These are phyloP conservation scores for Kazachstania sp. DNA, from an alignment of 1,139 yeast genomes.

Conservation along the genomic window DNA sequence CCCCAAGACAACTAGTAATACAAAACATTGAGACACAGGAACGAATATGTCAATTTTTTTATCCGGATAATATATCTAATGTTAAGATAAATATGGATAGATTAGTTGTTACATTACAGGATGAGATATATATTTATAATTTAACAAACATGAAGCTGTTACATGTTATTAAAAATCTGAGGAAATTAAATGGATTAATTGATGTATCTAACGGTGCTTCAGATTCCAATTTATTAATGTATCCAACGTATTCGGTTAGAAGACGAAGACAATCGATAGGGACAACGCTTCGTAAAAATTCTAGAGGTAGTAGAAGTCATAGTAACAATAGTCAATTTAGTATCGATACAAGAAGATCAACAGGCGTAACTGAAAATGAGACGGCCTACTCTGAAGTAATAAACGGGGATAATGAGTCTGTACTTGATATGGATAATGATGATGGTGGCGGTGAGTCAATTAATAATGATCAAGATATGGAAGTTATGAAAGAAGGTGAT, in stretches of 20 bases:
- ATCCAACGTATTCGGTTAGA: slow-evolving; percentile 52
- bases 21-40: slow-evolving; percentile 71
- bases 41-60: slow-evolving; percentile 75
- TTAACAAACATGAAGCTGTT: slow-evolving; percentile 77
- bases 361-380: background rate
- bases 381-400: too few species aligned
- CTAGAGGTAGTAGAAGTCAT: background rate
- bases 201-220: slow-evolving; percentile 52
- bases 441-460: background rate
- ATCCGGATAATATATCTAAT: slow-evolving; percentile 72
- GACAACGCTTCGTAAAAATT: background rate
- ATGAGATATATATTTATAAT: slow-evolving; percentile 84
- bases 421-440: background rate
- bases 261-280: background rate
- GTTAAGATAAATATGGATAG: slow-evolving; percentile 71
- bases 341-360: background rate
- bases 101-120: slow-evolving; percentile 68
- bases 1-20: slow-evolving; percentile 76
- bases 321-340: background rate
- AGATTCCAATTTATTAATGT: slow-evolving; percentile 63
- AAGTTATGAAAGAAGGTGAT: slow-evolving; percentile 50
- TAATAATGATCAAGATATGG: background rate
- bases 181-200: slow-evolving; percentile 50
- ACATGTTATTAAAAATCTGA: slow-evolving; percentile 78
- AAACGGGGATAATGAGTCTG: too few species aligned